Evolutionary conservation across 345 rosid genomes (phyloP), one percentile per base, ranked within the genome.

Genomic region (Eucalyptus microcorys): DNA sequence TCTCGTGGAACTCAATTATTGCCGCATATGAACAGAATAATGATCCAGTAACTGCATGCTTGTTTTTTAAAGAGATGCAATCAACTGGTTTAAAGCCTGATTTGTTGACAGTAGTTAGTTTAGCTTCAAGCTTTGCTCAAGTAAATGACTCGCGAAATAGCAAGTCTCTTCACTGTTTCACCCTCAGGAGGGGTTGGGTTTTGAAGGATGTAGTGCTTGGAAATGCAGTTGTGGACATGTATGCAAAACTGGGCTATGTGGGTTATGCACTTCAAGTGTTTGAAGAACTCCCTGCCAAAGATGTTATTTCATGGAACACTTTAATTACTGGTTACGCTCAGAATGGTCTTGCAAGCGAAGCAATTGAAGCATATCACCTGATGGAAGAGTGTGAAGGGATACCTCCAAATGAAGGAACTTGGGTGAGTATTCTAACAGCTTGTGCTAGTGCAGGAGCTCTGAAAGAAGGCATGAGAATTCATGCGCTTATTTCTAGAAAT

Each of bases 1-100:
- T 91, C n/a, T 92, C 95, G 8, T 93, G 95, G 93, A 93, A 93
- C 89, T 90, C 92, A 57, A 88, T 93, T 87, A 91, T 93, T 53
- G 92, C 93, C 1, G 93, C 92, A 49, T 68, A 85, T 37, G 91
- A 90, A 81, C 89, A 90, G 57, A 90, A 87, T 88, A 57, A 85
- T 43, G 89, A 90, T 86, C 89, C 89, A 40, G 50, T 42, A 45
- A 87, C 86, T 40, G 91, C 89, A 42, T 90, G 88, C 10, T 10
- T 30, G 80, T 85, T 87, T 57, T 87, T 90, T n/a, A 85, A 8
- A 47, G 76, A 88, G 88, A 90, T 90, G 91, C 89, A 87, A 52
- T 47, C 40, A 47, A 57, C 87, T 45, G 88, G 71, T 47, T n/a
- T 87, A 22, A 64, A 86, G 59, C 87, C 89, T 47, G 89, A 90